Percentiles rank a stretch among this genome's conserved stretches.
Evolutionary conservation across 352 stramenopile species (phyloP).

Genomic region (Globisporangium spiculum): DNA sequence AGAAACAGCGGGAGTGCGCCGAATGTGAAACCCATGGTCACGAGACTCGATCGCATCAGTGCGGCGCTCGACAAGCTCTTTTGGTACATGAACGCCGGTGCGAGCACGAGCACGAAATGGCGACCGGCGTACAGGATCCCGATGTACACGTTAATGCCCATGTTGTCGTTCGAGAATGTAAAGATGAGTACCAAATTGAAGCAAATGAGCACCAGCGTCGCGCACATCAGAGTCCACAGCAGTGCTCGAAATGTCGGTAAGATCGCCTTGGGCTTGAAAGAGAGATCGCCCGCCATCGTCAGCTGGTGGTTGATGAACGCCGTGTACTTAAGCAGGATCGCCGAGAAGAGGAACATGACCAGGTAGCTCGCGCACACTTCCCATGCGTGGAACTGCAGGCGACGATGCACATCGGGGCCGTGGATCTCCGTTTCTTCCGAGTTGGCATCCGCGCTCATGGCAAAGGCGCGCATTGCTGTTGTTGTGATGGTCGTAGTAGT

Average conservation of each 20-base stretch:
- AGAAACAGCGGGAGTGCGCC: constrained; percentile 22
- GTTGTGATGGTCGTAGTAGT: neutral
- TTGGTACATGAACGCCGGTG: constrained; percentile 57
- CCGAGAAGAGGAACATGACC: constrained; percentile 54
- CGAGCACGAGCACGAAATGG: constrained; percentile 56
- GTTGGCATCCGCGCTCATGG: neutral
- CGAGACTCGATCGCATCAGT: constrained; percentile 18
- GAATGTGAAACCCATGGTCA: constrained; percentile 35
- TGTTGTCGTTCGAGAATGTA: constrained; percentile 32
- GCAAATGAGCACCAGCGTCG: constrained; percentile 25
- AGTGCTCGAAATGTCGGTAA: constrained; percentile 60
- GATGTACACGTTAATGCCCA: constrained; percentile 12
- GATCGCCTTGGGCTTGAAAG: constrained; percentile 53
- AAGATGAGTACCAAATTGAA: constrained; percentile 44
- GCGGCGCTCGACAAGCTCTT: constrained; percentile 48
- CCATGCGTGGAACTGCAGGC: constrained; percentile 35
- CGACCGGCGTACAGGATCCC: constrained; percentile 46
- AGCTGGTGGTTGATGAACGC: constrained; percentile 36
- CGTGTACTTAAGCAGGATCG: constrained; percentile 46
- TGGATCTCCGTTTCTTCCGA: neutral
- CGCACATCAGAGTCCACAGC: constrained; percentile 38
- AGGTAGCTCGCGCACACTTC: constrained; percentile 51
- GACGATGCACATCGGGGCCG: neutral
- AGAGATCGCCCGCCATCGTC: constrained; percentile 31
- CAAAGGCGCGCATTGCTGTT: neutral